A percentile compares a stretch with the other conserved stretches of the same genome.
These are phyloP conservation scores for Geoglossum cookeanum DNA, from an alignment of 2,329 filamentous ascomycete species.

Conservation along the genomic window DNA sequence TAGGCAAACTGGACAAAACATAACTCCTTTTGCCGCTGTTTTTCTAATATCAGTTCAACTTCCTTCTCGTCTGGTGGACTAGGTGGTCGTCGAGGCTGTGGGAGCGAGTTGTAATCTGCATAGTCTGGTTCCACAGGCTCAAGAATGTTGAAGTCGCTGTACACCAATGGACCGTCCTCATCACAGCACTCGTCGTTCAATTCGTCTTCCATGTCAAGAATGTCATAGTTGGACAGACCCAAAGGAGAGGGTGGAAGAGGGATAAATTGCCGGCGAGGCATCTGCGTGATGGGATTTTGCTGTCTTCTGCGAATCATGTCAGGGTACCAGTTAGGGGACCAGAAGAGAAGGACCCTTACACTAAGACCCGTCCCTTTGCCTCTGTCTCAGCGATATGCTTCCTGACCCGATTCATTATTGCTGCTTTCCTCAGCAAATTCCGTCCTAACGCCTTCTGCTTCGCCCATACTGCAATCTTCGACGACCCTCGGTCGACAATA, in stretches of 20 bases:
- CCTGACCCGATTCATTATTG: constrained; percentile 24
- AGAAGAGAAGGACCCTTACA: background rate
- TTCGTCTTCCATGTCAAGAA: constrained; percentile 21
- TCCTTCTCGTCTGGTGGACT: constrained; percentile 9
- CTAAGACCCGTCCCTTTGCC: constrained; percentile 12
- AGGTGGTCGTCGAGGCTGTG: constrained; percentile 8
- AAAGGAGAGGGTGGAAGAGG: constrained; percentile 21
- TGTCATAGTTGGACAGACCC: constrained; percentile 25
- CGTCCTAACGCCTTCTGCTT: constrained; percentile 22
- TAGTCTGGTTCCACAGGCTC: constrained; percentile 7
- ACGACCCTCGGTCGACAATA: constrained; percentile 35
- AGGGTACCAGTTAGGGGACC: background rate
- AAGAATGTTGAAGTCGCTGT: constrained; percentile 13
- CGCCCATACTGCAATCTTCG: constrained; percentile 24
- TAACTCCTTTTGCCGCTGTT: constrained; percentile 10
- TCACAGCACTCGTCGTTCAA: constrained; percentile 6
- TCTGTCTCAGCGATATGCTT: constrained; percentile 10
- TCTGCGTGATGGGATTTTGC: background rate
- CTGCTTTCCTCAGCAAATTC: constrained; percentile 22
- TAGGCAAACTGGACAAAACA: constrained; percentile 9
- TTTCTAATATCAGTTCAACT: constrained; percentile 9
- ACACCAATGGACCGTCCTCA: constrained; percentile 5
- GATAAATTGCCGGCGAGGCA: constrained; percentile 12
- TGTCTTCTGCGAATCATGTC: background rate
- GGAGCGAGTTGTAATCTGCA: constrained; percentile 10